Evolutionary conservation across 225 moss, liverwort and hornwort genomes (phyloP), one percentile per base, ranked within the genome.

Genomic region (Climacium dendroides): DNA sequence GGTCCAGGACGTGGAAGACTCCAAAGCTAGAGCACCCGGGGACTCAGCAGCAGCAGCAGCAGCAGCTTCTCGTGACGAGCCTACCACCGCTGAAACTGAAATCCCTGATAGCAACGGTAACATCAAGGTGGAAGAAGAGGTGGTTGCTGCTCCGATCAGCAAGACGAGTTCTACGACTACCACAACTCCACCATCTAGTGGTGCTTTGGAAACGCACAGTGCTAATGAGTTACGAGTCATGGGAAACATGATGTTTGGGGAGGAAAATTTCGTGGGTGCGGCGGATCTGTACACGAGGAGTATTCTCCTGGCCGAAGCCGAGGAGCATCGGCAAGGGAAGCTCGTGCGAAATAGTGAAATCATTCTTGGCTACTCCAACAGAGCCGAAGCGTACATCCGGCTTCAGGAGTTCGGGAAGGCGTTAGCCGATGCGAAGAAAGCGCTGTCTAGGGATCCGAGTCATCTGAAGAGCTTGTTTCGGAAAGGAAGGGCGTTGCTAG

Each of bases 381-480:
- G 98, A 43, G 96, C 98, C 34, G 96, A 98, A 83, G 96, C 96
- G 19, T 96, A 95, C 90, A 96, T 98, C 65, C 94, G 96, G 43
- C 89, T 98, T 15, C 93, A 95, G 55, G 94, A 94, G 29, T 96
- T 92, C 82, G 96, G 93, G 79, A 94, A 92, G 85, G 96, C 96
- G 71, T 94, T 94, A 82, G 92, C 91, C 9, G 98, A 98, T 83
- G 93, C 95, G 6, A 94, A 94, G 79, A 92, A 92, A 61, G 98
- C 98, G 8, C 87, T 98, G 32, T 91, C 94, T 11, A 81, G 95
- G 22, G 96, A 98, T 71, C 87, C 94, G 15, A 90, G 87, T 61
- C 98, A 98, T 89, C 90, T 96, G 28, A 98, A 98, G 92, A 98
- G 98, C 84, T 89, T 98, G 81, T 96, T 96, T 74, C 89, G 98